phyloP scores from a whole-genome alignment of 1,284 basidiomycete species.

The Porodaedalea pini region DNA sequence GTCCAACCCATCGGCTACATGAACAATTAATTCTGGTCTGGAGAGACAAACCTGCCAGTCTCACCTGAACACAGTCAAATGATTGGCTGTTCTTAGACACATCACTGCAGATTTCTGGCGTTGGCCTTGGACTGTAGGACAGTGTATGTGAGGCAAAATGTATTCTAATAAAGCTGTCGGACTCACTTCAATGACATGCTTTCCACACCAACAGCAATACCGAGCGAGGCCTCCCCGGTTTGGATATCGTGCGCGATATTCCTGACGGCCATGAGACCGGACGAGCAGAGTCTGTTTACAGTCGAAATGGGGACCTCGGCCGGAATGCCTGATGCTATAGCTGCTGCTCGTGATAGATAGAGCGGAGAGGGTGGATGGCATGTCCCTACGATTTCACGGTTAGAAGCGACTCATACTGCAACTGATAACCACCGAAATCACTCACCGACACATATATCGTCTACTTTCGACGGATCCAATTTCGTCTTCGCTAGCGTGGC shows the following conservation, averaged over 20 bases:
- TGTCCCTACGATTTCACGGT: constrained; percentile 47
- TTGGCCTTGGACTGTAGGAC: constrained; percentile 64
- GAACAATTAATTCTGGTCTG: neutral
- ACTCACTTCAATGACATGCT: constrained; percentile 80
- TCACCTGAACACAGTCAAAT: constrained; percentile 30
- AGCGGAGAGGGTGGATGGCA: constrained; percentile 83
- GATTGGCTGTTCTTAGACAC: constrained; percentile 55
- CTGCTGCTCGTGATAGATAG: constrained; percentile 75
- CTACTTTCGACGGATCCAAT: constrained; percentile 58
- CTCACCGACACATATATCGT: constrained; percentile 79
- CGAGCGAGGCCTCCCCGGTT: constrained; percentile 64
- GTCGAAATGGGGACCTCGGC: constrained; percentile 71
- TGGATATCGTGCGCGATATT: constrained; percentile 77
- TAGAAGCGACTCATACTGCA: neutral
- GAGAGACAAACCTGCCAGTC: neutral
- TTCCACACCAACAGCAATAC: constrained; percentile 78
- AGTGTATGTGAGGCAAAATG: constrained; percentile 10
- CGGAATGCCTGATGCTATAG: constrained; percentile 79
- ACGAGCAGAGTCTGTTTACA: constrained; percentile 83
- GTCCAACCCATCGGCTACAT: constrained; percentile 83
- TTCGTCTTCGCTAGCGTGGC: constrained; percentile 45
- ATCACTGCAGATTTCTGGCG: constrained; percentile 61
- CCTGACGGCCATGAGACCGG: constrained; percentile 83
- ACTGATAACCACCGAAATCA: neutral
- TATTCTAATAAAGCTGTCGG: constrained; percentile 4